Percentiles rank a stretch among this genome's conserved stretches.
Conservation (phyloP, 371 early-diverging fungal genomes). For the Capillidium rhysosporum region DNA sequence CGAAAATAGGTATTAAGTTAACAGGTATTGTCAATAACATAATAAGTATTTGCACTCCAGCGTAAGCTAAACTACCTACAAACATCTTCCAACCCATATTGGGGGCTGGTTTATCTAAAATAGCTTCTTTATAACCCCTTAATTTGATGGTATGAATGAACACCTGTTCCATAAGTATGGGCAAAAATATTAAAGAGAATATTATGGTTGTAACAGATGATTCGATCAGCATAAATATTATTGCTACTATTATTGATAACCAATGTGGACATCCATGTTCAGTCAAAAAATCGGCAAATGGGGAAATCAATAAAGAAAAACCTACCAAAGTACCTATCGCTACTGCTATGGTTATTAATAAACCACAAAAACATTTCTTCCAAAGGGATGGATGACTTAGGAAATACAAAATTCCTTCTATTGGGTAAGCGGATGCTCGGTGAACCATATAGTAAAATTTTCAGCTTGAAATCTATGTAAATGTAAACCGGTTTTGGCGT, state of each 20-base stretch:
- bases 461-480: neutral
- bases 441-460: neutral
- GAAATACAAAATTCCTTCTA: neutral
- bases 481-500: neutral
- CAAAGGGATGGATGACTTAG: neutral
- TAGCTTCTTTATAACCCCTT: neutral
- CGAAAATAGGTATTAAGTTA: conserved; percentile 34
- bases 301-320: neutral
- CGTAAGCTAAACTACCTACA: neutral
- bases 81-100: neutral
- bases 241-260: neutral
- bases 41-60: conserved; percentile 15
- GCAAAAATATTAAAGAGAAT: neutral
- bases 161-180: neutral
- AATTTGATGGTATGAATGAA: neutral
- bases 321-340: neutral
- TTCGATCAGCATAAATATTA: neutral
- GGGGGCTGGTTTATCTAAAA: neutral
- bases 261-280: neutral
- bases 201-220: neutral
- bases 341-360: neutral
- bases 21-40: conserved; percentile 31
- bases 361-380: neutral
- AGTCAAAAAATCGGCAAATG: neutral
- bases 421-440: neutral